Percentiles rank a stretch among this genome's conserved stretches.
These are phyloP conservation scores for Hordeum marinum DNA, from an alignment of 176 grass and related monocot species.

Conservation along the genomic window DNA sequence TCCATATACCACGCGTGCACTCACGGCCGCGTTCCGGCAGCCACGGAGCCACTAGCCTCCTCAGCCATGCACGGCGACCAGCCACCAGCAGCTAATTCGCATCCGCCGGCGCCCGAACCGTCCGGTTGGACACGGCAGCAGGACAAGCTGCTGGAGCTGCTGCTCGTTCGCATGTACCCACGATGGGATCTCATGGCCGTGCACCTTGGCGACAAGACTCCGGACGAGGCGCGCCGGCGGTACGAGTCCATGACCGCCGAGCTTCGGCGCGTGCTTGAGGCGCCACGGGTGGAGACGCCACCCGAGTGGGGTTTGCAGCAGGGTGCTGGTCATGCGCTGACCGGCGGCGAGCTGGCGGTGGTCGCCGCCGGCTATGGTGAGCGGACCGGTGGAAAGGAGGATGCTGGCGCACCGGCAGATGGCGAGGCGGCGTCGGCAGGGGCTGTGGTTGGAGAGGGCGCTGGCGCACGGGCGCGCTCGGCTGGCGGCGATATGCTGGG, in stretches of 20 bases:
- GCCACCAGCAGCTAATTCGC: background rate
- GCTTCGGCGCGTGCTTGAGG: background rate
- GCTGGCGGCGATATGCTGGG: background rate
- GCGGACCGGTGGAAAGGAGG: background rate
- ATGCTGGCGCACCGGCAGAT: background rate
- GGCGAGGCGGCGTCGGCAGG: no score
- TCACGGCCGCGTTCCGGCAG: background rate
- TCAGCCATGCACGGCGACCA: background rate
- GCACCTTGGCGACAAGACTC: slow-evolving; percentile 9
- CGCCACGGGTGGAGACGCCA: background rate
- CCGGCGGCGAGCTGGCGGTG: background rate
- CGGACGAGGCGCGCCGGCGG: background rate
- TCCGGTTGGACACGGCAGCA: slow-evolving; percentile 15
- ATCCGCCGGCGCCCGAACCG: background rate
- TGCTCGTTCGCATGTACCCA: background rate
- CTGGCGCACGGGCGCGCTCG: background rate
- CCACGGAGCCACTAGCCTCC: background rate
- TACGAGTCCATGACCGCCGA: background rate
- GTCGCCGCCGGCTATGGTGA: no score
- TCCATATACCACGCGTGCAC: background rate
- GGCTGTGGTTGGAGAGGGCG: background rate
- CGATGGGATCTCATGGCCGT: background rate
- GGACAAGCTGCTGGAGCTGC: slow-evolving; percentile 36
- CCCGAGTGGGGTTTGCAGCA: slow-evolving; percentile 1
- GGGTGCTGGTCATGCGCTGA: background rate